phyloP scores from a whole-genome alignment of 2,329 filamentous ascomycete genomes.

The Colletotrichum spinosum region DNA sequence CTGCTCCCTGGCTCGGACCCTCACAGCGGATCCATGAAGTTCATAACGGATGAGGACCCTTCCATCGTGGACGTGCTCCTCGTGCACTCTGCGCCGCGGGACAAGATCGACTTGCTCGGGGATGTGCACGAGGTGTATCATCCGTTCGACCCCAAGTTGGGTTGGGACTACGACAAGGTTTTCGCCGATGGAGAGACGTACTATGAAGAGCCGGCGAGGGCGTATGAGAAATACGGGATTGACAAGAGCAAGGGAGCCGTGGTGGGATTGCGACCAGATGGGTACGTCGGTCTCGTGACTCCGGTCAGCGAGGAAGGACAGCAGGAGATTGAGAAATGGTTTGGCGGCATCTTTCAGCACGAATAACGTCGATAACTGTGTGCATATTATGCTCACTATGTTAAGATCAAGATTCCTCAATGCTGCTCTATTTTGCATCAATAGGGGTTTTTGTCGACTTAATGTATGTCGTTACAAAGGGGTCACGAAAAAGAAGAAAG shows the following conservation, averaged over 20 bases:
- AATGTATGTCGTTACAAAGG: no score
- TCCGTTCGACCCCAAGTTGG: slow-evolving; percentile 44
- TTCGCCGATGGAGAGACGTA: slow-evolving; percentile 66
- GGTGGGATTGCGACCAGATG: slow-evolving; percentile 29
- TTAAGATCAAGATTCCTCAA: no score
- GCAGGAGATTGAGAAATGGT: slow-evolving; percentile 26
- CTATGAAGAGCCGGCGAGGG: slow-evolving; percentile 62
- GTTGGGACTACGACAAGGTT: slow-evolving; percentile 68
- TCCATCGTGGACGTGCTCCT: slow-evolving; percentile 64
- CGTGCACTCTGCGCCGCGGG: slow-evolving; percentile 66
- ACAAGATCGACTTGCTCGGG: slow-evolving; percentile 61
- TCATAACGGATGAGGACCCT: slow-evolving; percentile 47
- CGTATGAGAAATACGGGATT: slow-evolving; percentile 70
- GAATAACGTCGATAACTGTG: background rate
- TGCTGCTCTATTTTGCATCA: no score
- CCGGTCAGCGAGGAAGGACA: slow-evolving; percentile 8
- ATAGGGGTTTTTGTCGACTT: no score
- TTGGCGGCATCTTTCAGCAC: slow-evolving; percentile 19
- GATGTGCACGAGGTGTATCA: slow-evolving; percentile 53
- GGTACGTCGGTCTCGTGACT: slow-evolving; percentile 30
- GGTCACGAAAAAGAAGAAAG: no score
- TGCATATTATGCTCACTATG: no score
- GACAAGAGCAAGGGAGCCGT: slow-evolving; percentile 44
- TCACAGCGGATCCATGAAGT: slow-evolving; percentile 25
- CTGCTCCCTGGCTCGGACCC: slow-evolving; percentile 28